A percentile compares a stretch with the other conserved stretches of the same genome.
phyloP scores from a whole-genome alignment of 1,284 basidiomycete species.

The Phlebopus sp. region DNA sequence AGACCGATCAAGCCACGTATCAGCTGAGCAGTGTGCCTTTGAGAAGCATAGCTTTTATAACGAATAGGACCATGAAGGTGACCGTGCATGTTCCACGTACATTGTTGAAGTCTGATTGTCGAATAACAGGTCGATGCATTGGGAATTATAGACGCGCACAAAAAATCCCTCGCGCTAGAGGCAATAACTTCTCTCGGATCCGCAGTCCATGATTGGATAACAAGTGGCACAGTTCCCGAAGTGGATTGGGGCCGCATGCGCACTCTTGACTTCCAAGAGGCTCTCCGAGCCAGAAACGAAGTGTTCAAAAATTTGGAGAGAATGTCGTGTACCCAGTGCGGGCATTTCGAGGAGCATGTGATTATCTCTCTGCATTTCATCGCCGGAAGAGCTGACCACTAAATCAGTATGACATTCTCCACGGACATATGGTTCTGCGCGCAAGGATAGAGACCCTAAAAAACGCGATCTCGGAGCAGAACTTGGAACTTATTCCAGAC shows the following conservation, averaged over 20 bases:
- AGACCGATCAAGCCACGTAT: constrained; percentile 59
- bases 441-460: constrained; percentile 75
- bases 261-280: constrained; percentile 91
- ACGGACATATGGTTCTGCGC: constrained; percentile 73
- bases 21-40: constrained; percentile 69
- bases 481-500: constrained; percentile 94
- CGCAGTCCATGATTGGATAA: constrained; percentile 57
- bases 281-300: constrained; percentile 59
- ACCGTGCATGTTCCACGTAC: constrained; percentile 4
- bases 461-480: constrained; percentile 89
- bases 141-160: constrained; percentile 62
- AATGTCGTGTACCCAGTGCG: constrained; percentile 56
- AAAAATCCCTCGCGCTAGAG: constrained; percentile 61
- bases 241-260: constrained; percentile 84
- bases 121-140: constrained; percentile 64
- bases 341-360: constrained; percentile 53
- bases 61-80: constrained; percentile 72
- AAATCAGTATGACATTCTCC: constrained; percentile 71
- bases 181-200: constrained; percentile 47
- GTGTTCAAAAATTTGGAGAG: constrained; percentile 43
- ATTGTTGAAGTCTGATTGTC: constrained; percentile 6
- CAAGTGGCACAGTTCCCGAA: constrained; percentile 55
- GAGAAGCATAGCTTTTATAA: constrained; percentile 78
- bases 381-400: constrained; percentile 1
- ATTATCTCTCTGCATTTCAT: constrained; percentile 9